Conservation (phyloP, 176 grass and related monocot species). For the Carex parvula region DNA sequence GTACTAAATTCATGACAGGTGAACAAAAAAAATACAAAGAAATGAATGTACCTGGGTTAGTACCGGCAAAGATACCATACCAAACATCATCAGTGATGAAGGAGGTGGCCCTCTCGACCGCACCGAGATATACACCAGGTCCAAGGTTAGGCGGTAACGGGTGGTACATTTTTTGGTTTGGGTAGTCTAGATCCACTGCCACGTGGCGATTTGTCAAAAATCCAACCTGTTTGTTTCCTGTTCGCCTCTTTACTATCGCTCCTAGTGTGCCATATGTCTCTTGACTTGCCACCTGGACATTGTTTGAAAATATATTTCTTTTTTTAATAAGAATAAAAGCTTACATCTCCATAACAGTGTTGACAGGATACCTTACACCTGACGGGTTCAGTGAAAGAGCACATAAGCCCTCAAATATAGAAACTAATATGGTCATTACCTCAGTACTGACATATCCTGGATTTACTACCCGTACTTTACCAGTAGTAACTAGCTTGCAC, state of each 20-base stretch:
- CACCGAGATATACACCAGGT: conserved; percentile 97
- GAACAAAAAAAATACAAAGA: not conserved
- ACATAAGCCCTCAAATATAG: not conserved
- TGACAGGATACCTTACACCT: not conserved
- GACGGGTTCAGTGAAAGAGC: not conserved
- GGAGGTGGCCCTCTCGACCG: conserved; percentile 93
- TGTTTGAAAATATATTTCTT: not conserved
- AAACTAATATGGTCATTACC: not conserved
- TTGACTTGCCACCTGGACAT: conserved; percentile 84
- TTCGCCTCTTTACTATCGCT: conserved; percentile 82
- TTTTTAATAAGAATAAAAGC: not conserved
- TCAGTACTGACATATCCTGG: not conserved
- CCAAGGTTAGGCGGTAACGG: conserved; percentile 93
- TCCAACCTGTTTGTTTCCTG: conserved; percentile 90
- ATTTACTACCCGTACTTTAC: not conserved
- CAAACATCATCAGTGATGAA: conserved; percentile 99
- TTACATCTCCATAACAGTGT: not conserved
- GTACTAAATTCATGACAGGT: not conserved
- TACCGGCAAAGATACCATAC: conserved; percentile 97
- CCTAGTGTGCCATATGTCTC: conserved; percentile 97
- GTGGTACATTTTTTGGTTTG: conserved; percentile 99
- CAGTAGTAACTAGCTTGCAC: not conserved
- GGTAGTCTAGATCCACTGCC: conserved; percentile 93
- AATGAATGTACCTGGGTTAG: conserved; percentile 76
- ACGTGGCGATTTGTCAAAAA: conserved; percentile 95